Evolutionary conservation across 1,284 basidiomycete genomes (phyloP), one percentile per base, ranked within the genome.

Genomic region (Heimioporus retisporus): DNA sequence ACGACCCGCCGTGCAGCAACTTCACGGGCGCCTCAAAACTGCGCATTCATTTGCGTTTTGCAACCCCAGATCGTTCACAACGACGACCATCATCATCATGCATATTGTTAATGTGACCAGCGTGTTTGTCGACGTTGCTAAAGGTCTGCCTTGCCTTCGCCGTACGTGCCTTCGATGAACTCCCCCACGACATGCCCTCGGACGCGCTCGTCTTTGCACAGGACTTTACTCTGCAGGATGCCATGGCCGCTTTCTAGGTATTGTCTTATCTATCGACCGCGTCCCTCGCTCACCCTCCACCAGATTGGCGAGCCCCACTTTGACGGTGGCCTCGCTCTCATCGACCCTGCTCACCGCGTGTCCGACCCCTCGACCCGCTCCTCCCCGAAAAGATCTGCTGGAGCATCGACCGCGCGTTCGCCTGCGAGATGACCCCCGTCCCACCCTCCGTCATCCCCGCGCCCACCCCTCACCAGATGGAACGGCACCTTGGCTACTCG

Each of bases 271-370:
- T 54, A 67, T 59, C 35, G 44, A 50, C 60, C 54, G 21, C 18
- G 3, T 11, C 46, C 46, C 46, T 48, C 21, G 46, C 31, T 69
- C 59, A 25, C 65, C 61, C 73, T 56, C 71, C 67, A 19, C 59
- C 64, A 96, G 94, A 96, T 97, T 66, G 94, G 95, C 65, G 95
- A 97, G 78, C 91, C 94, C 16, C 89, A 94, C 19, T 91, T 97
- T 79, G 96, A 98, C 80, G 94, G 90, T 66, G 96, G 96, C 8
- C 83, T 94, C 68, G 84, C 88, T 4, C 77, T 83, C 35, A 83
- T 84, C 67, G 83, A 82, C 53, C 82, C 85, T 42, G 74, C 77
- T 18, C 74, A 78, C 23, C 82, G 81, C 0, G 77, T 80, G 6
- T 97, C 97, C 73, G 84, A 96, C 71, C 89, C 1, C 77, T 88